These are phyloP conservation scores for Aspergillus chevalieri DNA, from an alignment of 2,329 filamentous ascomycete species.

Conservation along the genomic window DNA sequence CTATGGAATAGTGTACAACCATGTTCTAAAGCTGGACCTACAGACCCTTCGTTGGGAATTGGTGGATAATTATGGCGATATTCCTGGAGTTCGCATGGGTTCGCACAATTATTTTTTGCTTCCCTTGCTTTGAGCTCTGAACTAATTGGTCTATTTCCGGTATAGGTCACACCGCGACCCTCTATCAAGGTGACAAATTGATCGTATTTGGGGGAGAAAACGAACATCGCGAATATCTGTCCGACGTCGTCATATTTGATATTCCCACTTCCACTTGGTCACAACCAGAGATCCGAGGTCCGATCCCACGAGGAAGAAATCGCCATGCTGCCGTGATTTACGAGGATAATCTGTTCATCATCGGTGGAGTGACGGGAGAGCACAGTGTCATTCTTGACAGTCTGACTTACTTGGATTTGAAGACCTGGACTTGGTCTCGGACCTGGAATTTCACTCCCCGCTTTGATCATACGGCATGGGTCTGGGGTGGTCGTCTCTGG, in stretches of 20 bases:
- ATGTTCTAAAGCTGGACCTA: conserved; percentile 84
- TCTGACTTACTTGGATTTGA: conserved; percentile 91
- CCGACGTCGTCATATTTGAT: conserved; percentile 93
- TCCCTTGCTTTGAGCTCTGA: conserved; percentile 4
- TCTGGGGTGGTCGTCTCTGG: conserved; percentile 90
- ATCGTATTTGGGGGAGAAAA: conserved; percentile 97
- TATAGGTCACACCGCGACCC: conserved; percentile 82
- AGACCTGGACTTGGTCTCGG: conserved; percentile 95
- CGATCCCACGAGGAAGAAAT: conserved; percentile 80
- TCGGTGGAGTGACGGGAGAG: conserved; percentile 90
- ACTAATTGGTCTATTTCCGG: not conserved
- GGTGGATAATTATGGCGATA: conserved; percentile 97
- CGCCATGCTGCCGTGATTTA: conserved; percentile 90
- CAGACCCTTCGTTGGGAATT: conserved; percentile 86
- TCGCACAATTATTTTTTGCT: conserved; percentile 24
- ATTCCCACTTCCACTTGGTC: conserved; percentile 93
- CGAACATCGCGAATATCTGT: conserved; percentile 90
- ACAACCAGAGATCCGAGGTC: conserved; percentile 78
- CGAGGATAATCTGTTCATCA: conserved; percentile 92
- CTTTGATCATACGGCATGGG: conserved; percentile 91
- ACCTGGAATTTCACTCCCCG: conserved; percentile 92
- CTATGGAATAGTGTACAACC: conserved; percentile 69
- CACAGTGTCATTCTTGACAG: conserved; percentile 91
- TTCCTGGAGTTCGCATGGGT: conserved; percentile 96
- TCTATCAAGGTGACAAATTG: conserved; percentile 92